Evolutionary conservation across 2,329 filamentous ascomycete species (phyloP).

Genomic region (Tolypocladium endophyticum): DNA sequence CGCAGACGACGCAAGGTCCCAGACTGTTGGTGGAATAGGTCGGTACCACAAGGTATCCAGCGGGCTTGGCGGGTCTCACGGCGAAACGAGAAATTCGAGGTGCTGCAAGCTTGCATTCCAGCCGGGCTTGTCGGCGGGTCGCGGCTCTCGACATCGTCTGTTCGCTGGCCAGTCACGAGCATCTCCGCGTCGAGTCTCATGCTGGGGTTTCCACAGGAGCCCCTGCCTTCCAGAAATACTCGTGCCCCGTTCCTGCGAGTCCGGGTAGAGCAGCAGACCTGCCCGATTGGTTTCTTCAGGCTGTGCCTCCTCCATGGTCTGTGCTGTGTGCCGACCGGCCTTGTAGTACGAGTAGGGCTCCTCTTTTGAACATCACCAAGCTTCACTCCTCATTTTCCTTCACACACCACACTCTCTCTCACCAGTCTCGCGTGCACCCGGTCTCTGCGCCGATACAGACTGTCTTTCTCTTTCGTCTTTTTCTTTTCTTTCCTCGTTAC

Average conservation of each 20-base stretch:
- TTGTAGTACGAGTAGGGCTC: neutral
- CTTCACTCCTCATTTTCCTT: neutral
- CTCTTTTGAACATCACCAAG: neutral
- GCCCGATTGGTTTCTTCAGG: neutral
- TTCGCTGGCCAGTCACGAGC: neutral
- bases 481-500: neutral
- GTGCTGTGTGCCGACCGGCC: neutral
- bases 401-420: neutral
- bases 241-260: neutral
- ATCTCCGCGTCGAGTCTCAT: neutral
- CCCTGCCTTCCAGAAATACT: neutral
- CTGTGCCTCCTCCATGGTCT: neutral
- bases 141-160: neutral
- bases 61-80: neutral
- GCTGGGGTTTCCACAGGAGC: neutral
- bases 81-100: neutral
- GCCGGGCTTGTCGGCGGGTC: neutral
- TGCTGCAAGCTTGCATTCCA: neutral
- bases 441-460: neutral
- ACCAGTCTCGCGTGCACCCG: neutral
- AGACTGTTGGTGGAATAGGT: neutral
- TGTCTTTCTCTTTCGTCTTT: neutral
- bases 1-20: neutral
- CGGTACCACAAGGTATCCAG: neutral
- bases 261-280: neutral